Percentiles rank a stretch among this genome's conserved stretches.
These are phyloP conservation scores for Nemania sp. DNA, from an alignment of 2,329 filamentous ascomycete genomes.

Conservation along the genomic window DNA sequence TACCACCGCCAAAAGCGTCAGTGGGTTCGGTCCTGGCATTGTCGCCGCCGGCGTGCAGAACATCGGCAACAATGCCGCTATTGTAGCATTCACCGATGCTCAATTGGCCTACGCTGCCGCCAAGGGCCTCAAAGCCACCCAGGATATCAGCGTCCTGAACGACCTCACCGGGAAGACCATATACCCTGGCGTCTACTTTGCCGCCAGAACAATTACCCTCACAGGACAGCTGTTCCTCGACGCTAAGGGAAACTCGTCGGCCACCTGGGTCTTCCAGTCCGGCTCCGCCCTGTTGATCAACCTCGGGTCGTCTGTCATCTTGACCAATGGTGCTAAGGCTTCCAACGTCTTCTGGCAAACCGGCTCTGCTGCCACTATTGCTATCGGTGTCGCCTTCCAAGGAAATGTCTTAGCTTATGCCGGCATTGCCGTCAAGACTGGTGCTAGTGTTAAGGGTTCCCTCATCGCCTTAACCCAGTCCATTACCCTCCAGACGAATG, in stretches of 20 bases:
- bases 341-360: not conserved
- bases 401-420: conserved; percentile 1
- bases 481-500: conserved; percentile 1
- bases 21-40: not conserved
- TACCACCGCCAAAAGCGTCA: conserved; percentile 2
- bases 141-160: conserved; percentile 6
- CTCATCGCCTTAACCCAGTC: conserved; percentile 2
- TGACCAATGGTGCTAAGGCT: not conserved
- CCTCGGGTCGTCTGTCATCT: not conserved
- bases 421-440: conserved; percentile 1
- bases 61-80: not conserved
- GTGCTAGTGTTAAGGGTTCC: not conserved
- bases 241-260: not conserved
- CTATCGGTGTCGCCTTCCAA: not conserved
- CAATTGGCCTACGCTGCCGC: not conserved
- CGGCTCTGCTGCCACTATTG: conserved; percentile 1
- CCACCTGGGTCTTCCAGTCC: conserved; percentile 8
- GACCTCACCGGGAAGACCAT: not conserved
- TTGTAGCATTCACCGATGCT: not conserved
- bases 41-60: not conserved
- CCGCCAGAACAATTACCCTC: not conserved
- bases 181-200: not conserved
- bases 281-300: conserved; percentile 4
- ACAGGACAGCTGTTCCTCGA: conserved; percentile 4
- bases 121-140: not conserved